Conservation (phyloP, 495 filamentous ascomycete genomes). For the Lindgomyces ingoldianus region DNA sequence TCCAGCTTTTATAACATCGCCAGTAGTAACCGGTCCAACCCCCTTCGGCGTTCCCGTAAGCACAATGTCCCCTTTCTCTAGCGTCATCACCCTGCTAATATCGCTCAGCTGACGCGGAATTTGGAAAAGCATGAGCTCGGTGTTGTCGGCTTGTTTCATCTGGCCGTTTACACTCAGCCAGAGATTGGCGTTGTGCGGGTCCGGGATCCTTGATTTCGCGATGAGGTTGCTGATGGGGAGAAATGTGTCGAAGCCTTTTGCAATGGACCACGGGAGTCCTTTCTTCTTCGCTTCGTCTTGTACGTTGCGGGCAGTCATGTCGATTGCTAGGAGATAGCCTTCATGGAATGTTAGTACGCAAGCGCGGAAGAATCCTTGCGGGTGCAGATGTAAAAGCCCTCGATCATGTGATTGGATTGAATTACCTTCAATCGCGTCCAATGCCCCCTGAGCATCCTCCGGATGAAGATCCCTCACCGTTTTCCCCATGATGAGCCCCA, state of each 20-base stretch:
- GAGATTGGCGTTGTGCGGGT: conserved; percentile 85
- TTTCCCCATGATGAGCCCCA: conserved; percentile 85
- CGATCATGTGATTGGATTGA: background rate
- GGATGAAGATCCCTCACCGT: conserved; percentile 69
- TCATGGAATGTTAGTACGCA: no score
- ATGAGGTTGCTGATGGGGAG: conserved; percentile 80
- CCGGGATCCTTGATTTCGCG: conserved; percentile 70
- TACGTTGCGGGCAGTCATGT: conserved; percentile 91
- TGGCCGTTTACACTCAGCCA: conserved; percentile 77
- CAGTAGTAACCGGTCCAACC: conserved; percentile 79
- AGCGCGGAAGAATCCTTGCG: no score
- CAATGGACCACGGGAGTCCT: conserved; percentile 92
- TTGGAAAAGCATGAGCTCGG: conserved; percentile 85
- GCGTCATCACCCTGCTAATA: conserved; percentile 90
- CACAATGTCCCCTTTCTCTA: conserved; percentile 88
- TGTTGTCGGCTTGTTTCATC: conserved; percentile 77
- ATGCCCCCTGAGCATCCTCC: conserved; percentile 57
- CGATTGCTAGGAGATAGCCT: conserved; percentile 84
- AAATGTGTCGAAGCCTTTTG: conserved; percentile 98
- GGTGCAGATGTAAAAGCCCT: no score
- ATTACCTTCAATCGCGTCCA: conserved; percentile 57
- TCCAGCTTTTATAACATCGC: conserved; percentile 87
- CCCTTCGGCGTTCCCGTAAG: conserved; percentile 97
- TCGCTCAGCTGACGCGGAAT: conserved; percentile 86
- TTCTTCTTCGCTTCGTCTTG: conserved; percentile 97